Conservation (phyloP, 208 protist genomes). For the Novymonas esmeraldas region DNA sequence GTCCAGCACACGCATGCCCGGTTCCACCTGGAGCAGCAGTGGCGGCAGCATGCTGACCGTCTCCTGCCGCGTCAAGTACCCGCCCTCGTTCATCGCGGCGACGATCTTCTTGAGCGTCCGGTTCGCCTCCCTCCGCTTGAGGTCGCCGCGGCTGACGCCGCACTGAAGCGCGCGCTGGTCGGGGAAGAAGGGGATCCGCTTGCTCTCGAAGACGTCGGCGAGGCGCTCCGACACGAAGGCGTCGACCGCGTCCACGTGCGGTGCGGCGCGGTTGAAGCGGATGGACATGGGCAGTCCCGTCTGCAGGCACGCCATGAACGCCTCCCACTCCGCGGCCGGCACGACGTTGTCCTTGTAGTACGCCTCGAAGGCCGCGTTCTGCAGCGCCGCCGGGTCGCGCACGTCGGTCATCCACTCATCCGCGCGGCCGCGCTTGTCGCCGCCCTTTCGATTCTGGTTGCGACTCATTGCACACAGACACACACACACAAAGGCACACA, state of each 20-base stretch:
- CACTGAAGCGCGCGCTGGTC: conserved; percentile 70
- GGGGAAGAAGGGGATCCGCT: conserved; percentile 62
- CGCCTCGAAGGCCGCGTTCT: conserved; percentile 66
- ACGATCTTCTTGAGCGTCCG: conserved; percentile 78
- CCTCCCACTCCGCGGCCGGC: conserved; percentile 56
- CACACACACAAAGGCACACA: neutral
- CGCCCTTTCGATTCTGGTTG: conserved; percentile 73
- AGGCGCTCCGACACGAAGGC: conserved; percentile 48
- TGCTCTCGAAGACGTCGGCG: conserved; percentile 45
- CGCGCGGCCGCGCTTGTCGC: conserved; percentile 57
- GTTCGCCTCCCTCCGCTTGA: conserved; percentile 75
- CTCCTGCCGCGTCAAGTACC: conserved; percentile 93
- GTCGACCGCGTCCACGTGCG: conserved; percentile 39
- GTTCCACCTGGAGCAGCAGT: conserved; percentile 77
- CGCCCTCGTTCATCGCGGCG: conserved; percentile 83
- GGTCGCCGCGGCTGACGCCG: conserved; percentile 70
- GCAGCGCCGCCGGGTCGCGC: conserved; percentile 55
- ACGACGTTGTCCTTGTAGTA: conserved; percentile 81
- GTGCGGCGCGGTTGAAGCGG: conserved; percentile 53
- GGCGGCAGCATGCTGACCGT: conserved; percentile 90
- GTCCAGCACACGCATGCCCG: conserved; percentile 83
- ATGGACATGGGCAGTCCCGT: conserved; percentile 75
- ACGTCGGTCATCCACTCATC: conserved; percentile 71
- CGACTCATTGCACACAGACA: conserved; percentile 45
- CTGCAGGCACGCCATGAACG: conserved; percentile 65